These are phyloP conservation scores for Penicillium oxalicum DNA, from an alignment of 2,329 filamentous ascomycete species.

Conservation along the genomic window DNA sequence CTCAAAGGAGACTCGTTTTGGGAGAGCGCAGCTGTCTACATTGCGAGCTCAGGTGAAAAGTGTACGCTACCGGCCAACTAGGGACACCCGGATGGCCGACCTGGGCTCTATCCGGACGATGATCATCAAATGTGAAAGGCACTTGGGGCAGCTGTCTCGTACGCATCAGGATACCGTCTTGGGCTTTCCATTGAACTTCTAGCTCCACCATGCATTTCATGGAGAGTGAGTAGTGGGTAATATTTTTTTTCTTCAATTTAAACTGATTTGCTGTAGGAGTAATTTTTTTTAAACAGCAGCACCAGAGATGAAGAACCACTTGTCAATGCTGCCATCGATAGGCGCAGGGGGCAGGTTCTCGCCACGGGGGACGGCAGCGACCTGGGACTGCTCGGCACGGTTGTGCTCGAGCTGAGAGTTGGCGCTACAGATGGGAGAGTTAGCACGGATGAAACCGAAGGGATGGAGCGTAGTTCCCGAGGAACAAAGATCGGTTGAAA, in stretches of 20 bases:
- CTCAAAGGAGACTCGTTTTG: no score
- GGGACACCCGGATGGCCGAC: no score
- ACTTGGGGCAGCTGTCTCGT: no score
- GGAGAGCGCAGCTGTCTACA: no score
- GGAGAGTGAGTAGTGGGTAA: conserved; percentile 3
- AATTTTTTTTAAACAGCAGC: conserved; percentile 63
- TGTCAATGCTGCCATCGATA: conserved; percentile 95
- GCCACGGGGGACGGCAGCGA: conserved; percentile 70
- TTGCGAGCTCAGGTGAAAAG: no score
- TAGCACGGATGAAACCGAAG: conserved; percentile 1
- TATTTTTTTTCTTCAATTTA: conserved; percentile 22
- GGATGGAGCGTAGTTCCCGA: not conserved
- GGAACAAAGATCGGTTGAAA: conserved; percentile 18
- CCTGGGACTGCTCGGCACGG: conserved; percentile 62
- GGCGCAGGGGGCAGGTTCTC: conserved; percentile 78
- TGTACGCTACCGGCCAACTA: no score
- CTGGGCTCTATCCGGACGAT: no score
- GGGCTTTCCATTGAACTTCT: no score
- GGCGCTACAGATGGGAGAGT: conserved; percentile 49
- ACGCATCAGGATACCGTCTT: no score
- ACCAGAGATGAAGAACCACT: conserved; percentile 99
- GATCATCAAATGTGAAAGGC: no score
- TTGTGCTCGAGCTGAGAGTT: conserved; percentile 71
- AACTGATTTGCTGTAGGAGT: not conserved
- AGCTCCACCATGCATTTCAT: not conserved